Evolutionary conservation across 148 eudicot genomes (phyloP), one percentile per base, ranked within the genome.

Genomic region (Polygonum maritimum): DNA sequence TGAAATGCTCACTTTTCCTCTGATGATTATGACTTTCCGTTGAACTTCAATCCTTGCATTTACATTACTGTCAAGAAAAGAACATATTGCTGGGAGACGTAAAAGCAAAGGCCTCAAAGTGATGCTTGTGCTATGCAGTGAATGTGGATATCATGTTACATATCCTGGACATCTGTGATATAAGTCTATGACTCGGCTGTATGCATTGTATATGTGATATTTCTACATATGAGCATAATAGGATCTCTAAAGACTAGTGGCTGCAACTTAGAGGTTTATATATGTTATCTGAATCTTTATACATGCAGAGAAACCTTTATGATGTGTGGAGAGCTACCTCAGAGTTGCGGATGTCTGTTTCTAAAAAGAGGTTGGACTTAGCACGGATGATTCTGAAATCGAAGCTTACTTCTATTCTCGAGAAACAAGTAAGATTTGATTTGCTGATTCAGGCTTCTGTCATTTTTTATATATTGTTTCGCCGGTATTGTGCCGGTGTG

Each of bases 271-370:
- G 33, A 33, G 19, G 18, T 33, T 63, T 63, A 33, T 31, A 63
- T 14, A 16, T 63, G 70, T 63, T 8, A 12, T 63, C 70, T 63
- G 41, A 63, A n/a, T 35, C 40, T 33, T 40, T 63, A 63, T 63
- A 2, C 13, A 63, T 63, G n/a, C 70, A 94, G 98, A 87, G 81
- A 85, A 90, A 81, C 76, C 89, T 94, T 41, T 90, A 85, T 74
- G 85, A 81, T 83, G 90, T 95, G 18, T 90, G 93, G 91, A 79
- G 74, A 82, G 75, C 86, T 62, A 94, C 80, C 45, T 82, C 88
- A 12, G 86, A 85, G 57, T 83, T 94, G 86, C 83, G 82, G 51
- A 78, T 77, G 49, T 80, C 84, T 45, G 92, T 92, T 45, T 77
- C 79, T 54, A 76, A 83, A 77, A 92, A 90, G 76, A 82, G 89